Base-by-base conservation (phyloP, 2,329 filamentous ascomycete genomes). In the Ceratocystis harringtonii region DNA sequence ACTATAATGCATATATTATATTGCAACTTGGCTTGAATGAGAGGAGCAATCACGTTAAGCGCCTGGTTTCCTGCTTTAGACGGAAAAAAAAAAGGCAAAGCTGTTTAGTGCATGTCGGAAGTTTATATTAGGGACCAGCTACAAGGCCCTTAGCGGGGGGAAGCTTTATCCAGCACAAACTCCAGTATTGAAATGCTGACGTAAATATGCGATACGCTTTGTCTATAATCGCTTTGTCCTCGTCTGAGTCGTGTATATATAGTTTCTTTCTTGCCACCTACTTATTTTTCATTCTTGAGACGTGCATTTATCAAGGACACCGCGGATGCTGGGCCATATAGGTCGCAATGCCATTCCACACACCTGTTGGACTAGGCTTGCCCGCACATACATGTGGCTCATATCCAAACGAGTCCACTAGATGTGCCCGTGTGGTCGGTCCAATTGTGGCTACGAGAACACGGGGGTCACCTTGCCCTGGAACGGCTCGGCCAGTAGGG, bases 371-470 rank as follows among this genome's bases (percentile, higher is more conserved):
- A 73, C 84, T 95, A 1, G 94, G 94, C 71, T 80, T 86, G 71
- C 83, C 83, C 1, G 94, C 89, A 74, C 88, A 95, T n/a, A 89
- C 87, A 72, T 92, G 85, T 0, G 89, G 84, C 70, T 84, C 80
- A 69, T 85, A 87, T 0, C 76, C 82, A 73, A 90, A 90, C 1
- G 78, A 80, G 22, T 79, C 77, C 17, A 78, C 73, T 57, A 99
- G 76, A 75, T 90, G 85, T 70, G 91, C 85, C 68, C 86, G 81
- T 10, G 94, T 99, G 19, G 94, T 99, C 12, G 94, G 92, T 0
- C 94, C 94, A 74, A 99, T 99, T 0, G 92, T 95, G 15, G 87
- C 90, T 68, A 97, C 79, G 68, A 82, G 84, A 0, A 85, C 62
- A 74, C 79, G 8, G 75, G 76, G 2, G 67, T 68, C 12, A 63